phyloP scores from a whole-genome alignment of 331 rosid species.

The Cydonia oblonga region DNA sequence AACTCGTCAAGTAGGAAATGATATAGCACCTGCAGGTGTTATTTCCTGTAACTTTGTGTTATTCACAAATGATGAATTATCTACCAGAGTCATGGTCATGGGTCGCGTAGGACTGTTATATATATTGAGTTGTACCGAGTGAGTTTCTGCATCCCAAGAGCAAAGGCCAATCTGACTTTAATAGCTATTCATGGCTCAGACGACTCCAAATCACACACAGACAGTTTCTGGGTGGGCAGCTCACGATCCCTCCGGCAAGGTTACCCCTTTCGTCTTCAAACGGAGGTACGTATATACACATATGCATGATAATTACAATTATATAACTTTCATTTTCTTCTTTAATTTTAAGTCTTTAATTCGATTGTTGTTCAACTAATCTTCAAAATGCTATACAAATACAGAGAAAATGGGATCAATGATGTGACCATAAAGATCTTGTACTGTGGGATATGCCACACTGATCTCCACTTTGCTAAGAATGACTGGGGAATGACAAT shows the following conservation, averaged over 20 bases:
- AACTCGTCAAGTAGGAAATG: too few relatives aligned
- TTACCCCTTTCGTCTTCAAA: slow-evolving; percentile 50
- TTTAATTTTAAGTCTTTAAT: neutral
- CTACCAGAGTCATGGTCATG: too few relatives aligned
- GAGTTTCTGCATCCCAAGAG: neutral
- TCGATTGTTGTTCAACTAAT: neutral
- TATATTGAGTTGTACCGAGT: neutral
- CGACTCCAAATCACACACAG: slow-evolving; percentile 58
- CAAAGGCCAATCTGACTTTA: neutral
- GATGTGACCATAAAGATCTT: slow-evolving; percentile 52
- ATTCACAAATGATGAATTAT: too few relatives aligned
- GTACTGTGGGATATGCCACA: slow-evolving; percentile 77
- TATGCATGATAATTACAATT: neutral
- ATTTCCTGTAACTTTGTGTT: too few relatives aligned
- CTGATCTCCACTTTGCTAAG: slow-evolving; percentile 47
- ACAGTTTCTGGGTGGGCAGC: slow-evolving; percentile 85
- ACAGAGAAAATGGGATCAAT: slow-evolving; percentile 54
- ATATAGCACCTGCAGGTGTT: too few relatives aligned
- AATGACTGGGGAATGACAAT: slow-evolving; percentile 65
- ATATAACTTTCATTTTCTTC: neutral
- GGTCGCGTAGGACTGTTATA: neutral
- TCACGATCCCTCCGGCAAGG: slow-evolving; percentile 57
- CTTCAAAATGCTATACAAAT: neutral
- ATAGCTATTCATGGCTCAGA: slow-evolving; percentile 28
- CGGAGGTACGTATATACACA: slow-evolving; percentile 30